These are phyloP conservation scores for Agapanthus africanus DNA, from an alignment of 106 monocot genomes.

Conservation along the genomic window DNA sequence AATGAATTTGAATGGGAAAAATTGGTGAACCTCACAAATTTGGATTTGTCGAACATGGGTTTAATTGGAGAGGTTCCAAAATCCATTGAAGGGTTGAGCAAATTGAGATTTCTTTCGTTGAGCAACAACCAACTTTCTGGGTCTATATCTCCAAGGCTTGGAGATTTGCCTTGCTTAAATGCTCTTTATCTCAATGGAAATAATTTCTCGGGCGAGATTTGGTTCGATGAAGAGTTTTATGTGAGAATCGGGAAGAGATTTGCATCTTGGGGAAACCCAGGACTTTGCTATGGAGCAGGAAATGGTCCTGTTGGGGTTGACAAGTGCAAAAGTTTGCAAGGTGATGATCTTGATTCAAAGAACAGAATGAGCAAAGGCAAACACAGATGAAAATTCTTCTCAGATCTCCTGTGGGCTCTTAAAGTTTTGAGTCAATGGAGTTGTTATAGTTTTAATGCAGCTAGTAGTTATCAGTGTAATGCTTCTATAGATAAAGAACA, in stretches of 20 bases:
- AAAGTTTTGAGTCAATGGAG: not conserved
- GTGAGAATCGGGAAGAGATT: conserved; percentile 44
- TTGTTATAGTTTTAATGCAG: not conserved
- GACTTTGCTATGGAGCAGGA: conserved; percentile 30
- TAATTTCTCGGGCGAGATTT: conserved; percentile 41
- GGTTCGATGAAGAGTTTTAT: conserved; percentile 38
- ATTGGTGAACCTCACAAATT: conserved; percentile 31
- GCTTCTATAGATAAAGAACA: not conserved
- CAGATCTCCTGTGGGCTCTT: not conserved
- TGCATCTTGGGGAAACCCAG: conserved; percentile 36
- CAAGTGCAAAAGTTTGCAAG: conserved; percentile 22
- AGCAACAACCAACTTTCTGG: conserved; percentile 38
- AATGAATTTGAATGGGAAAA: conserved; percentile 26
- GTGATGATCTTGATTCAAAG: conserved; percentile 1
- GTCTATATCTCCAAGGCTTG: conserved; percentile 24
- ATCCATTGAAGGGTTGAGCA: conserved; percentile 31
- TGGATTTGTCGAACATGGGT: conserved; percentile 41
- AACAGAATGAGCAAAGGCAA: not conserved
- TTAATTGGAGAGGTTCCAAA: conserved; percentile 39
- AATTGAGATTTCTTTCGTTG: conserved; percentile 42
- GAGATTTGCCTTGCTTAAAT: conserved; percentile 21
- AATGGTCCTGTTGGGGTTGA: conserved; percentile 22
- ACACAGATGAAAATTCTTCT: not conserved
- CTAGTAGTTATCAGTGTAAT: not conserved
- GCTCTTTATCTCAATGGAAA: conserved; percentile 47